Evolutionary conservation across 1,284 basidiomycete species (phyloP).

Genomic region (Anthracocystis panici-leucophaei): DNA sequence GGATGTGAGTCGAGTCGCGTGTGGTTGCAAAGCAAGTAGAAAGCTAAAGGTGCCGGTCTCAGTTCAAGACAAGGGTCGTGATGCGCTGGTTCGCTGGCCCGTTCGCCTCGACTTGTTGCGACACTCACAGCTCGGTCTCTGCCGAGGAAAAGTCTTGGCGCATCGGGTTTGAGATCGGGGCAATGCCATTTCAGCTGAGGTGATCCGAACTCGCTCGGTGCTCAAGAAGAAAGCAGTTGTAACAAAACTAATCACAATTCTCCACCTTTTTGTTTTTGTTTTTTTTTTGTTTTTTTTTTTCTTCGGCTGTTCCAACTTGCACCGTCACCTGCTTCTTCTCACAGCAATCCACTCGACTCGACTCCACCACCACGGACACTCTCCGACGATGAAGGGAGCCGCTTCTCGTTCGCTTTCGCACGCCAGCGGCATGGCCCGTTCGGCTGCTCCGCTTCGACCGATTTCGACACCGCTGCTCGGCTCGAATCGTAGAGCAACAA

Average conservation of each 20-base stretch:
- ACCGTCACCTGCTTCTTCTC: background rate
- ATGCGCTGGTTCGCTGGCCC: slow-evolving; percentile 12
- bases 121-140: background rate
- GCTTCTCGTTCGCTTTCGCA: slow-evolving; percentile 20
- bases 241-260: background rate
- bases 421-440: slow-evolving; percentile 18
- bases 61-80: background rate
- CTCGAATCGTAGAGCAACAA: slow-evolving; percentile 12
- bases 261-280: too few species aligned
- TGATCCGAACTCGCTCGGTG: slow-evolving; percentile 22
- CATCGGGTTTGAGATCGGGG: slow-evolving; percentile 15
- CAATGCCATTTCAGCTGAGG: slow-evolving; percentile 12
- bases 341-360: background rate
- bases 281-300: too few species aligned
- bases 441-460: slow-evolving; percentile 13
- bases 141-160: slow-evolving; percentile 18
- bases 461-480: slow-evolving; percentile 11
- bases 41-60: background rate
- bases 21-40: background rate
- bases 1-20: background rate
- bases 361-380: background rate
- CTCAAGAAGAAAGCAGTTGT: too few species aligned
- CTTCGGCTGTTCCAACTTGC: background rate
- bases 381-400: slow-evolving; percentile 19
- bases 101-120: slow-evolving; percentile 17